Percentiles rank a stretch among this genome's conserved stretches.
Evolutionary conservation across 352 stramenopile genomes (phyloP).

Genomic region (Thraustochytrium sp.): DNA sequence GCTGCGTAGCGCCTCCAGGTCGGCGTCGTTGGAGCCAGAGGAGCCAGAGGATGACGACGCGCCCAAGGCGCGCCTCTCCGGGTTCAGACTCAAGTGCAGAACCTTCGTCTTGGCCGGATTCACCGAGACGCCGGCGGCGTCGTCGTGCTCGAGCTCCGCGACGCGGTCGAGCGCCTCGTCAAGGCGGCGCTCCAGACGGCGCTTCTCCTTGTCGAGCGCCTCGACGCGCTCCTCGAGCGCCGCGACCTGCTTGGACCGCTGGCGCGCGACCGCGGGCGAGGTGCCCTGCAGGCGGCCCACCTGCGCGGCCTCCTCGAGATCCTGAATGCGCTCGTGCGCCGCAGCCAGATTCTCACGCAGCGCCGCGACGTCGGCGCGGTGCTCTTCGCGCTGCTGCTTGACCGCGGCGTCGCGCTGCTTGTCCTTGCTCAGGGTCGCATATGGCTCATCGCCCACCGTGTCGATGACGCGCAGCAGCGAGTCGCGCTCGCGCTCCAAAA

Average conservation of each 20-base stretch:
- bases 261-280: constrained; percentile 55
- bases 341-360: not conserved
- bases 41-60: not conserved
- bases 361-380: not conserved
- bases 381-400: not conserved
- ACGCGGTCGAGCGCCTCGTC: constrained; percentile 64
- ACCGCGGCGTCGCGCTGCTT: not conserved
- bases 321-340: not conserved
- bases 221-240: constrained; percentile 56
- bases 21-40: not conserved
- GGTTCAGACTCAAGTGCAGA: constrained; percentile 73
- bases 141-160: constrained; percentile 62
- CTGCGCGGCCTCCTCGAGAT: not conserved
- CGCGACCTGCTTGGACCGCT: constrained; percentile 57
- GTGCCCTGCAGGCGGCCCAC: not conserved
- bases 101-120: constrained; percentile 74
- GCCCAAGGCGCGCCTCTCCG: constrained; percentile 63
- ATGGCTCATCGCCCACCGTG: not conserved
- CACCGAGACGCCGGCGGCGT: constrained; percentile 65
- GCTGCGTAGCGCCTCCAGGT: not conserved
- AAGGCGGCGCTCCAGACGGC: constrained; percentile 59
- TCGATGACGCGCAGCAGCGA: constrained; percentile 14
- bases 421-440: constrained; percentile 9
- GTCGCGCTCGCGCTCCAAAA: not conserved
- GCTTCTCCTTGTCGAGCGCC: constrained; percentile 56